Evolutionary conservation across 2,329 filamentous ascomycete genomes (phyloP).

Genomic region (Myriangium duriaei): DNA sequence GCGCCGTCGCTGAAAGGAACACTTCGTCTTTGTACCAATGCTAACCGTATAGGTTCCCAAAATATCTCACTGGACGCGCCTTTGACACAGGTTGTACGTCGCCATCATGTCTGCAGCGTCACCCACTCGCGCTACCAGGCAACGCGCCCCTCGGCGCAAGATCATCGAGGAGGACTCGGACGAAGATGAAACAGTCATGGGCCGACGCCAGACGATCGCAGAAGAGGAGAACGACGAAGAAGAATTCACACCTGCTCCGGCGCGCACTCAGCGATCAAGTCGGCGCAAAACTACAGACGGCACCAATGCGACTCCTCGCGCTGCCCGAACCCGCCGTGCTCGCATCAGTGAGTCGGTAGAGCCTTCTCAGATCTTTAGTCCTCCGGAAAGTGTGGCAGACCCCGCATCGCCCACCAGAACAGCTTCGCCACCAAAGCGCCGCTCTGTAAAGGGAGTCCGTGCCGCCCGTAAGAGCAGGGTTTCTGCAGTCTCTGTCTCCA

Average conservation of each 20-base stretch:
- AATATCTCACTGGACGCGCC: not conserved
- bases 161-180: conserved; percentile 62
- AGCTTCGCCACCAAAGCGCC: conserved; percentile 53
- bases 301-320: conserved; percentile 32
- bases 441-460: conserved; percentile 39
- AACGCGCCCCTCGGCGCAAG: conserved; percentile 53
- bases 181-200: conserved; percentile 51
- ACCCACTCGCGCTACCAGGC: conserved; percentile 45
- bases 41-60: no score
- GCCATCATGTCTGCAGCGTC: conserved; percentile 27
- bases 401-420: conserved; percentile 44
- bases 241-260: conserved; percentile 66
- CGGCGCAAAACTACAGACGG: conserved; percentile 38
- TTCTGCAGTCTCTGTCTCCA: conserved; percentile 27
- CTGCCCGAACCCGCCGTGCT: conserved; percentile 32
- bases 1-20: no score
- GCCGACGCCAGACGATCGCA: conserved; percentile 29
- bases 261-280: conserved; percentile 45
- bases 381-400: conserved; percentile 38
- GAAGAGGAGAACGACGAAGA: conserved; percentile 55
- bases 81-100: not conserved
- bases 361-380: conserved; percentile 48
- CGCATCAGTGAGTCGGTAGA: conserved; percentile 42
- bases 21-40: no score
- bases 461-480: conserved; percentile 27